These are phyloP conservation scores for Plectosphaerella sp. DNA, from an alignment of 2,329 filamentous ascomycete species.

Conservation along the genomic window DNA sequence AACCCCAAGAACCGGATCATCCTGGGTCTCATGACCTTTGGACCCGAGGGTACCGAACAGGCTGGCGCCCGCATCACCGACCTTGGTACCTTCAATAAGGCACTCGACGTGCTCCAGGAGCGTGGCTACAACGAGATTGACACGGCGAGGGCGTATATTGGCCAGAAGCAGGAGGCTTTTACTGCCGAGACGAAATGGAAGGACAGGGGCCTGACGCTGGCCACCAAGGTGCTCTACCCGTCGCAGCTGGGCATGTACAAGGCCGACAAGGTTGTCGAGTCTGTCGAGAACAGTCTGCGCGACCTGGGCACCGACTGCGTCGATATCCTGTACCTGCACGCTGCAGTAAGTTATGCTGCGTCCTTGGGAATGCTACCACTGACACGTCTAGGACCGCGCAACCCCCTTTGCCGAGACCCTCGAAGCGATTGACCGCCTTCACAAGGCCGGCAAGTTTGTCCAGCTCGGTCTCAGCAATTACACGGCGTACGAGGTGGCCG, in stretches of 20 bases:
- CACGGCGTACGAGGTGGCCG: slow-evolving; percentile 82
- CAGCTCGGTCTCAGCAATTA: slow-evolving; percentile 79
- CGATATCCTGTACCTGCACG: slow-evolving; percentile 77
- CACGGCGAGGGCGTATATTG: slow-evolving; percentile 73
- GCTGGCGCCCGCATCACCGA: slow-evolving; percentile 68
- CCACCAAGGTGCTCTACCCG: slow-evolving; percentile 73
- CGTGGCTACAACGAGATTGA: slow-evolving; percentile 82
- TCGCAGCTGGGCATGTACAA: slow-evolving; percentile 53
- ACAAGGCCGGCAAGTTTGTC: slow-evolving; percentile 83
- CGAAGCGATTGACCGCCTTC: slow-evolving; percentile 71
- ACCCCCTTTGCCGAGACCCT: slow-evolving; percentile 78
- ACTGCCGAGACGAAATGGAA: slow-evolving; percentile 73
- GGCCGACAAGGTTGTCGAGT: slow-evolving; percentile 57
- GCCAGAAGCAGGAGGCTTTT: slow-evolving; percentile 71
- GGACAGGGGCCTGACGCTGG: slow-evolving; percentile 70
- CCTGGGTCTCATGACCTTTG: slow-evolving; percentile 84
- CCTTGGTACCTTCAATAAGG: slow-evolving; percentile 61
- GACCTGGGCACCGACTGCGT: slow-evolving; percentile 70
- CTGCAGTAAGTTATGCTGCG: slow-evolving; percentile 35
- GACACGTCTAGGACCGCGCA: slow-evolving; percentile 42
- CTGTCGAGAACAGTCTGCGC: slow-evolving; percentile 62
- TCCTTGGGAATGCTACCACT: neutral
- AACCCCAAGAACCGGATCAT: slow-evolving; percentile 62
- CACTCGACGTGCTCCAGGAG: slow-evolving; percentile 71
- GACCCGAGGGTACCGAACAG: slow-evolving; percentile 47